Conservation (phyloP, 2,329 filamentous ascomycete species). For the Aaosphaeria pasadenensis region DNA sequence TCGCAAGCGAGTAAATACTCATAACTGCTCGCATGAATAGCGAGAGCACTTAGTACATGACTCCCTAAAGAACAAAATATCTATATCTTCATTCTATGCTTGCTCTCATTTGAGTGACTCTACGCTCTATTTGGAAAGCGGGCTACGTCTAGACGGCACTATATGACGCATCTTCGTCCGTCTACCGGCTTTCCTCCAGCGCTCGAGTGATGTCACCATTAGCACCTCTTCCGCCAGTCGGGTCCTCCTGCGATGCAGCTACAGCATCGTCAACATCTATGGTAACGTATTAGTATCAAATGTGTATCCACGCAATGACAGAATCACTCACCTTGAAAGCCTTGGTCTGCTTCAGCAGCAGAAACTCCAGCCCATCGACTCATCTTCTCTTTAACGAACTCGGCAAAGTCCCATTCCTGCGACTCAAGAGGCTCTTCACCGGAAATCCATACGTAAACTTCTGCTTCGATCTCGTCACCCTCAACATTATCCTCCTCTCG, state of each 20-base stretch:
- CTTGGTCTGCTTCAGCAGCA: slow-evolving; percentile 44
- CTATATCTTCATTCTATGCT: no score
- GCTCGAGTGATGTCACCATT: slow-evolving; percentile 41
- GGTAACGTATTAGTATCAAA: neutral
- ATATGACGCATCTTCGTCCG: slow-evolving; percentile 16
- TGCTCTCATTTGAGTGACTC: no score
- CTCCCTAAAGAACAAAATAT: no score
- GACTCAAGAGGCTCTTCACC: slow-evolving; percentile 57
- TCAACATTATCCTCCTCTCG: slow-evolving; percentile 30
- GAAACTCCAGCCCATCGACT: slow-evolving; percentile 52
- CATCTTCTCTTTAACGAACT: slow-evolving; percentile 77
- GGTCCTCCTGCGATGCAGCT: slow-evolving; percentile 31
- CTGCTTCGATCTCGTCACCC: slow-evolving; percentile 41
- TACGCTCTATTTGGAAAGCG: no score
- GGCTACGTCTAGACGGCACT: neutral
- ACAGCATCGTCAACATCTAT: slow-evolving; percentile 47
- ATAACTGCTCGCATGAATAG: no score
- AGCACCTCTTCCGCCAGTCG: slow-evolving; percentile 44
- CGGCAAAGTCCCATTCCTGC: slow-evolving; percentile 82
- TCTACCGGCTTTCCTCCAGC: slow-evolving; percentile 19
- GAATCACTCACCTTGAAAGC: slow-evolving; percentile 40
- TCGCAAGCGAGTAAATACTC: no score
- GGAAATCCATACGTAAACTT: slow-evolving; percentile 53
- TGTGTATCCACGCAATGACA: neutral
- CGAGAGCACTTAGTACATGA: no score